Base-by-base conservation (phyloP, 768 basidiomycete genomes). In the Serendipita vermifera region DNA sequence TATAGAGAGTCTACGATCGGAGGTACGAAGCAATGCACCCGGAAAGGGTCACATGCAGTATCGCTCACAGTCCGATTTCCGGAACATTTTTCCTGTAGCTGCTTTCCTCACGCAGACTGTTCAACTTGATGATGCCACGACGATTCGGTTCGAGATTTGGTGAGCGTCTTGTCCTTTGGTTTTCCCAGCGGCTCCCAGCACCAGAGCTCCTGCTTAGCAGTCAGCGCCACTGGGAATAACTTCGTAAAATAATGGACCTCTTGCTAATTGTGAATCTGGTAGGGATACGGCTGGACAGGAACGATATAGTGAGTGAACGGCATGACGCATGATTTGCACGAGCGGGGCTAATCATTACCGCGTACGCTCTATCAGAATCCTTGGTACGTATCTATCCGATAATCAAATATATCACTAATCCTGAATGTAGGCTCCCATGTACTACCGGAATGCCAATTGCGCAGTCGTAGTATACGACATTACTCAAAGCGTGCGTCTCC, bases 91-190 rank as follows among this genome's bases (percentile, higher is more conserved):
- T n/a, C n/a, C n/a, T 58, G 57, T 64, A 90, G 94, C 94, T 59
- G 94, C 94, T 33, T 99, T 99, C 77, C 70, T 99, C 62, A 97
- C 96, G n/a, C 94, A 98, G 70, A 96, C 93, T 2, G 88, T 98
- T 31, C 83, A 82, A 11, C 77, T 96, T 36, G 85, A 92, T 48
- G 86, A 92, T 66, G 81, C 83, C 60, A 87, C 87, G 22, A 83
- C 83, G 22, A 88, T 99, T 65, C 98, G 98, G 76, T 98, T 99
- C 66, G 94, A 97, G 74, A 94, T 94, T 66, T 94, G 92, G 93
- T 92, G 79, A 67, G 55, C n/a, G 35, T n/a, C 43, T 24, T 38
- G 7, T 27, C 17, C 5, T 39, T 33, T n/a, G n/a, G n/a, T n/a
- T n/a, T n/a, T n/a, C n/a, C n/a, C n/a, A 24, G 35, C 27, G 13